A percentile compares a stretch with the other conserved stretches of the same genome.
phyloP scores from a whole-genome alignment of 2,329 filamentous ascomycete genomes.

The Phialocephala sp. region DNA sequence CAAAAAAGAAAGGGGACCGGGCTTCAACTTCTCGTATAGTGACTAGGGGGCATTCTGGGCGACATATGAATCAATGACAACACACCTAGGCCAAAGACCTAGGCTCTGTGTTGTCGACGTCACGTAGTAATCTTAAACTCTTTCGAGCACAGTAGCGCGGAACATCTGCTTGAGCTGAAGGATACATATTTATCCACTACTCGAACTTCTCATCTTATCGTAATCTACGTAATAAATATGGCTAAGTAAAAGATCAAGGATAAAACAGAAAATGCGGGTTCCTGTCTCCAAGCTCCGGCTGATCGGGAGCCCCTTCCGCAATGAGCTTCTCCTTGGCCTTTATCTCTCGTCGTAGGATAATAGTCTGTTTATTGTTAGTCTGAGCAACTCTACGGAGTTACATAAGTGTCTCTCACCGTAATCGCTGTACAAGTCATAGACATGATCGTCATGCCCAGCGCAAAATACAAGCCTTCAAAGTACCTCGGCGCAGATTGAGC shows the following conservation, averaged over 20 bases:
- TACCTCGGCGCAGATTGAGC: constrained; percentile 11
- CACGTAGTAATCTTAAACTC: too few species aligned
- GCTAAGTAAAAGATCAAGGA: neutral
- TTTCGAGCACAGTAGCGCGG: too few species aligned
- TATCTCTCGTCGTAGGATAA: constrained; percentile 4
- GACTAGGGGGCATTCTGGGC: too few species aligned
- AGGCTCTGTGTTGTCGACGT: too few species aligned
- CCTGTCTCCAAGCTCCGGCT: constrained; percentile 13
- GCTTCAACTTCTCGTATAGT: too few species aligned
- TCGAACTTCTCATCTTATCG: too few species aligned
- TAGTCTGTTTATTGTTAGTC: neutral
- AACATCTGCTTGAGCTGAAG: too few species aligned
- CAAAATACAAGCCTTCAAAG: constrained; percentile 13
- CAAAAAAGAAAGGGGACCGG: too few species aligned
- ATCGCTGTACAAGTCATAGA: constrained; percentile 8
- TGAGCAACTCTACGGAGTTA: neutral
- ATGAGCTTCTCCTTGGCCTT: neutral
- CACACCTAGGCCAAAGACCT: too few species aligned
- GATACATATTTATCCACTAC: too few species aligned
- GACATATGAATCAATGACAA: too few species aligned
- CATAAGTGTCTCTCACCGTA: neutral
- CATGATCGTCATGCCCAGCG: constrained; percentile 12
- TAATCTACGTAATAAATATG: too few species aligned
- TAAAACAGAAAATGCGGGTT: constrained; percentile 16
- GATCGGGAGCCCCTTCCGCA: constrained; percentile 6